These are phyloP conservation scores for Serendipita vermifera DNA, from an alignment of 768 basidiomycete species.

Conservation along the genomic window DNA sequence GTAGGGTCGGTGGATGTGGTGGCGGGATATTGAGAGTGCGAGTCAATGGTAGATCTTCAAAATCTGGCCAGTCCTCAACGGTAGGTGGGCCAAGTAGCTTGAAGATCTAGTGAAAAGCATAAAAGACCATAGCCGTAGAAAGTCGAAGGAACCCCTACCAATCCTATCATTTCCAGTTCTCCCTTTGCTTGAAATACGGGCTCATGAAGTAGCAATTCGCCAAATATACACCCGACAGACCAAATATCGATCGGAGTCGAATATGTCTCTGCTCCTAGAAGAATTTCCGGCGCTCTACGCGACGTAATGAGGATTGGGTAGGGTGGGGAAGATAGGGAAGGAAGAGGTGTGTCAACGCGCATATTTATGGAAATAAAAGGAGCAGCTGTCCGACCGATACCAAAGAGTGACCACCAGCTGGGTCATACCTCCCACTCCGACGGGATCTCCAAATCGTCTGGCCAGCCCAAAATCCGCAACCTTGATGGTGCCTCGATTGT, in stretches of 20 bases:
- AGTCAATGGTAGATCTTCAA: slow-evolving; percentile 60
- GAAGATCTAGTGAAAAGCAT: slow-evolving; percentile 45
- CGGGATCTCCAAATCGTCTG: slow-evolving; percentile 86
- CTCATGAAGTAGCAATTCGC: slow-evolving; percentile 86
- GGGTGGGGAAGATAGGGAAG: slow-evolving; percentile 15
- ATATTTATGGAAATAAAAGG: not conserved
- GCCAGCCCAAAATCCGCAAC: slow-evolving; percentile 98
- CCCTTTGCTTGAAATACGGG: slow-evolving; percentile 96
- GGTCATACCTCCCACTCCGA: slow-evolving; percentile 93
- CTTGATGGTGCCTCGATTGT: slow-evolving; percentile 96
- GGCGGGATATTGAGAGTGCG: slow-evolving; percentile 67
- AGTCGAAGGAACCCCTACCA: slow-evolving; percentile 28
- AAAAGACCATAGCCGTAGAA: not conserved
- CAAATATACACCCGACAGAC: slow-evolving; percentile 98
- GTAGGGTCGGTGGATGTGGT: slow-evolving; percentile 60
- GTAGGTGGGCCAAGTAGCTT: slow-evolving; percentile 92
- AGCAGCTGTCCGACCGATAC: slow-evolving; percentile 63
- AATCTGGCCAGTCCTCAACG: slow-evolving; percentile 74
- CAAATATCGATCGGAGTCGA: slow-evolving; percentile 96
- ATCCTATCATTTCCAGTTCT: slow-evolving; percentile 81
- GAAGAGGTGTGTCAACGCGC: slow-evolving; percentile 16
- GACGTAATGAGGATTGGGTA: not conserved
- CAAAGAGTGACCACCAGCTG: slow-evolving; percentile 96
- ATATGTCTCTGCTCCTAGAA: slow-evolving; percentile 86
- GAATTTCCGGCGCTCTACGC: slow-evolving; percentile 80